These are phyloP conservation scores for Eimeria maxima DNA, from an alignment of 169 alveolate genomes.

Conservation along the genomic window DNA sequence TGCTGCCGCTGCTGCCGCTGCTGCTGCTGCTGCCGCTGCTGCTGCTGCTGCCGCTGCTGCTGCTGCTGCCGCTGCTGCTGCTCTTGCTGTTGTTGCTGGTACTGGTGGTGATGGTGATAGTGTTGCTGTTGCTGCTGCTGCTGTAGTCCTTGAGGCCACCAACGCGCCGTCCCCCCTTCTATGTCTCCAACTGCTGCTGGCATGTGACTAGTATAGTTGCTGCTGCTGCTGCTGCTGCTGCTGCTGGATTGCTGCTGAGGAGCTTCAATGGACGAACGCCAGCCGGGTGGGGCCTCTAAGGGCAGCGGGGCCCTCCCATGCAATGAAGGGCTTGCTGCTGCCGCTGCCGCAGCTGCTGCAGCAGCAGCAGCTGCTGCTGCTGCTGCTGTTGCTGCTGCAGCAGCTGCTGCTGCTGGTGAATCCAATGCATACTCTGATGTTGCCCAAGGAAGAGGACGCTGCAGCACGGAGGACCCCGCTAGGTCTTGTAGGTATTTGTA, in stretches of 20 bases:
- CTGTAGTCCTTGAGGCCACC: conserved; percentile 36
- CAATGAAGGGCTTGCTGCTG: conserved; percentile 12
- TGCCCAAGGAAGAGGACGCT: conserved; percentile 23
- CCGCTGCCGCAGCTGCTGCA: background rate
- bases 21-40: conserved; percentile 40
- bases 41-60: background rate
- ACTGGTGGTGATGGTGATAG: no score
- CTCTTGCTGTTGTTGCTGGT: conserved; percentile 48
- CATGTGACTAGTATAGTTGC: background rate
- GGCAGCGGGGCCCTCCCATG: conserved; percentile 48
- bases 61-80: conserved; percentile 59
- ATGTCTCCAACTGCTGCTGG: conserved; percentile 12
- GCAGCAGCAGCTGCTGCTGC: conserved; percentile 15
- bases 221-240: conserved; percentile 60
- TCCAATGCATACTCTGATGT: conserved; percentile 6
- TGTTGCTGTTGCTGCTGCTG: conserved; percentile 34
- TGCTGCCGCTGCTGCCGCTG: conserved; percentile 70
- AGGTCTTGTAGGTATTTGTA: background rate
- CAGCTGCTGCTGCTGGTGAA: background rate
- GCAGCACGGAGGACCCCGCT: conserved; percentile 12
- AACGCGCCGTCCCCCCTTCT: conserved; percentile 49
- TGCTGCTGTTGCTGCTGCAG: conserved; percentile 10
- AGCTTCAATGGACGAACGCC: conserved; percentile 14
- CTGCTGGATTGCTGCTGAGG: conserved; percentile 20
- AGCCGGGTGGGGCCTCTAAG: conserved; percentile 61